Base-by-base conservation (phyloP, 805 yeast species). In the Hanseniaspora pseudoguilliermondii region DNA sequence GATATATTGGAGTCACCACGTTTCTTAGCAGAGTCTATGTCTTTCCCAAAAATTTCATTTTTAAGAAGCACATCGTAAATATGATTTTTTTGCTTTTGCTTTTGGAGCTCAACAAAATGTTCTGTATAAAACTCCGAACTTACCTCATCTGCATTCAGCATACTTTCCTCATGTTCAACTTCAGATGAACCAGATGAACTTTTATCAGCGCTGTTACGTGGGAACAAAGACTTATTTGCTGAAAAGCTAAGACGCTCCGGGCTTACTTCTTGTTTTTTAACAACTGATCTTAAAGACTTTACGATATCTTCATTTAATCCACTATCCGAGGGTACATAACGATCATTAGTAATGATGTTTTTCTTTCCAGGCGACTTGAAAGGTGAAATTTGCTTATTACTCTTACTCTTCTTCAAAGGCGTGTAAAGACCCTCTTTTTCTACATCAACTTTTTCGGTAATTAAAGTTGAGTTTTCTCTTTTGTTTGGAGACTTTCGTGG, bases 11-110 rank as follows among this genome's bases (percentile, higher is more conserved):
- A 62, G 21, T 13, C 29, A 20, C 32, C 20, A 7, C 23, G 29
- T 16, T 40, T 27, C 8, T 38, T 44, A 11, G 20, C 11, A 21
- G 47, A n/a, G 5, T 90, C 87, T 4, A 87, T 80, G 59, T 85
- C 80, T 64, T 84, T 93, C 16, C 97, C 97, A 73, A 93, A 93
- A 38, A 93, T 71, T 67, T 93, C 98, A 36, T 95, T 86, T 62
- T 86, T 84, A 49, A 93, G 71, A 2, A 93, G 86, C 0, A 91
- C 81, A 55, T 90, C 83, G 68, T 90, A 93, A 0, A 95, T 86
- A 60, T 84, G 73, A 65, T 86, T 86, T 5, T 96, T 96, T 64
- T 86, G 95, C 61, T 83, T 84, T 64, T 82, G 87, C 60, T 81
- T 75, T 60, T 82, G 77, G 4, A 53, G 27, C 11, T 39, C 50